Evolutionary conservation across 2,329 filamentous ascomycete species (phyloP).

Genomic region (Chrysosporium queenslandicum): DNA sequence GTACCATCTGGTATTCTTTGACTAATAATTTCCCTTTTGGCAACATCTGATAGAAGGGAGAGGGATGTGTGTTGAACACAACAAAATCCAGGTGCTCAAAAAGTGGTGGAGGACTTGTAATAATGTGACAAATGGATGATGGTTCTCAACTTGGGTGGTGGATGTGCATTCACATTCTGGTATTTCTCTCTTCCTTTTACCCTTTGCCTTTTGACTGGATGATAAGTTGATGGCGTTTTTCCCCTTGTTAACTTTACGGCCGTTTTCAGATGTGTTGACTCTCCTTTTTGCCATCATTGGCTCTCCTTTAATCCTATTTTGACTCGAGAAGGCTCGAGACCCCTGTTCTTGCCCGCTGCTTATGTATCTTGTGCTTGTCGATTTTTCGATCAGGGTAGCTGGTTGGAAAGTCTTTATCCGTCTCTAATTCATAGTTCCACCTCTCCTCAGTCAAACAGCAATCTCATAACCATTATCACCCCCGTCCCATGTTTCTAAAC

Average conservation of each 20-base stretch:
- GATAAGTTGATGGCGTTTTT: slow-evolving; percentile 7
- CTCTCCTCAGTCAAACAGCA: not conserved
- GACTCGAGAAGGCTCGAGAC: not conserved
- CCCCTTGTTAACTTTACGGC: not conserved
- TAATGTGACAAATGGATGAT: slow-evolving; percentile 9
- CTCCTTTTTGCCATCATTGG: not conserved
- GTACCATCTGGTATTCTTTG: slow-evolving; percentile 4
- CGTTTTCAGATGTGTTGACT: not conserved
- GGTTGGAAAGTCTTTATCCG: slow-evolving; percentile 1
- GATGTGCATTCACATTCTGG: slow-evolving; percentile 5
- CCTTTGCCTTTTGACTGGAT: not conserved
- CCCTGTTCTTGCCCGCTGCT: not conserved
- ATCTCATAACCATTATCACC: not conserved
- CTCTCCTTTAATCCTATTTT: slow-evolving; percentile 3
- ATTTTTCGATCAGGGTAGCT: not conserved
- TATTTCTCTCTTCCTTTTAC: slow-evolving; percentile 1
- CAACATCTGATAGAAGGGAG: slow-evolving; percentile 7
- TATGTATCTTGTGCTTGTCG: not conserved
- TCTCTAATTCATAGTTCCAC: not conserved
- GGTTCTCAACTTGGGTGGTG: slow-evolving; percentile 6
- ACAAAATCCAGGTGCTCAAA: slow-evolving; percentile 6
- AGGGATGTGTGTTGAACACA: slow-evolving; percentile 2
- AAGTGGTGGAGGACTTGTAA: slow-evolving; percentile 6
- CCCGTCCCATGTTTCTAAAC: not conserved
- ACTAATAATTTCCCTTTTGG: slow-evolving; percentile 1